Conservation (phyloP, 2,329 filamentous ascomycete species). For the Aspergillus fijiensis region DNA sequence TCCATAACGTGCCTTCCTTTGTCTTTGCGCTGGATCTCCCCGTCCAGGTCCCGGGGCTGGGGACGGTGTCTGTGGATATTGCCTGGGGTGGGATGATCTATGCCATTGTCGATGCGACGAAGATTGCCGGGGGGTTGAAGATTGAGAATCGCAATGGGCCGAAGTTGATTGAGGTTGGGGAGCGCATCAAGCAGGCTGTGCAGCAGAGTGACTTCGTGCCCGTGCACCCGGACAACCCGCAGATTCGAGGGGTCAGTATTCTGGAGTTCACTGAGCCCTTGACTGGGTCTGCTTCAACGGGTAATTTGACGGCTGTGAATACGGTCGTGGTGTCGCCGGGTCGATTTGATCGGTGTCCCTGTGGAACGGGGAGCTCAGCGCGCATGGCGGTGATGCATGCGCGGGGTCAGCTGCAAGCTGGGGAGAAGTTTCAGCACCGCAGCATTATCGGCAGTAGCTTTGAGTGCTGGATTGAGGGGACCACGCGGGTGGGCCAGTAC, state of each 20-base stretch:
- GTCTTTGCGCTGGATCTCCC: slow-evolving; percentile 40
- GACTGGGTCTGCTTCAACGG: slow-evolving; percentile 12
- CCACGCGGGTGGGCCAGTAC: slow-evolving; percentile 39
- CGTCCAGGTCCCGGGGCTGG: slow-evolving; percentile 44
- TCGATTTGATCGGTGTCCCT: slow-evolving; percentile 47
- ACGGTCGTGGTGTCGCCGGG: slow-evolving; percentile 48
- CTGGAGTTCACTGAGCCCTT: slow-evolving; percentile 41
- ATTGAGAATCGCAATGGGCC: slow-evolving; percentile 36
- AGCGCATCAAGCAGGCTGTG: slow-evolving; percentile 44
- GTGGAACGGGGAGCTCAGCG: slow-evolving; percentile 48
- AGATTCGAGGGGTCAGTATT: slow-evolving; percentile 42
- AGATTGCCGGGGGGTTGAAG: slow-evolving; percentile 29
- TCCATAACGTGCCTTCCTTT: slow-evolving; percentile 49
- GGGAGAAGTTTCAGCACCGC: slow-evolving; percentile 37
- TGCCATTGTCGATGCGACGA: slow-evolving; percentile 42
- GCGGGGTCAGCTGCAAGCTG: slow-evolving; percentile 36
- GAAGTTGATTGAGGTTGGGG: slow-evolving; percentile 43
- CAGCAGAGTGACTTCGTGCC: slow-evolving; percentile 33
- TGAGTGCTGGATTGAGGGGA: slow-evolving; percentile 37
- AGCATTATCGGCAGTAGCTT: slow-evolving; percentile 49
- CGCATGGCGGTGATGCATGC: slow-evolving; percentile 47
- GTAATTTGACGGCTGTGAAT: slow-evolving; percentile 30
- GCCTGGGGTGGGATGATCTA: slow-evolving; percentile 51
- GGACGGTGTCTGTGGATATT: slow-evolving; percentile 43
- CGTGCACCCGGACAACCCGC: slow-evolving; percentile 45